Evolutionary conservation across 768 basidiomycete genomes (phyloP), one percentile per base, ranked within the genome.

Genomic region (Boletus huronensis): DNA sequence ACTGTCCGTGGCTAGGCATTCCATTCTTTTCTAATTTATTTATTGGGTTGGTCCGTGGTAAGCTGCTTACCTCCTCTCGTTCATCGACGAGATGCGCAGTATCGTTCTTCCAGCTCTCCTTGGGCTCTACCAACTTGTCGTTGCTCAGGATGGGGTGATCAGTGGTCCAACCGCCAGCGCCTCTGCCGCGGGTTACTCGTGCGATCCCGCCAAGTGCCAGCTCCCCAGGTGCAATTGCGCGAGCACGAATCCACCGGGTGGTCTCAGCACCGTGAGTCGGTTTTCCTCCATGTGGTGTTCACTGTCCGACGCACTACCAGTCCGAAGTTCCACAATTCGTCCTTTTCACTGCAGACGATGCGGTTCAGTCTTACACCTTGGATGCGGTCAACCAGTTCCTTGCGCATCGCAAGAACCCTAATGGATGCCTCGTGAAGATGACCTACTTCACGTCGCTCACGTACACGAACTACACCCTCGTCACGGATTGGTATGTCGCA

Each of bases 401-500:
- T 34, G 50, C n/a, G 26, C 51, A 53, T 35, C 51, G 31, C 32
- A 52, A 17, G 16, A 42, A 42, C 19, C 50, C 32, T 6, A 48
- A 50, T 16, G 48, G 41, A 19, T 50, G 28, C 28, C 10, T n/a
- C 50, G 8, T 14, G 31, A 53, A 53, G 31, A 53, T 26, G 29
- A 52, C 49, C 23, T 53, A 53, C 51, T 40, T 52, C 16, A 52
- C 52, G 9, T 53, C 52, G 6, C 52, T 53, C 17, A 40, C 23
- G n/a, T 53, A 53, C 38, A 53, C 52, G 1, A 52, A 53, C 9
- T 52, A 52, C 29, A 53, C 52, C n/a, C 32, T 41, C 51, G 39
- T 54, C 51, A 54, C 39, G 26, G 51, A 54, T 34, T 54, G 39
- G 53, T 53, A 53, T 7, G 31, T 53, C 11, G 31, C 39, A 17